A percentile compares a stretch with the other conserved stretches of the same genome.
These are phyloP conservation scores for Podaxis sp. DNA, from an alignment of 768 basidiomycete species.

Conservation along the genomic window DNA sequence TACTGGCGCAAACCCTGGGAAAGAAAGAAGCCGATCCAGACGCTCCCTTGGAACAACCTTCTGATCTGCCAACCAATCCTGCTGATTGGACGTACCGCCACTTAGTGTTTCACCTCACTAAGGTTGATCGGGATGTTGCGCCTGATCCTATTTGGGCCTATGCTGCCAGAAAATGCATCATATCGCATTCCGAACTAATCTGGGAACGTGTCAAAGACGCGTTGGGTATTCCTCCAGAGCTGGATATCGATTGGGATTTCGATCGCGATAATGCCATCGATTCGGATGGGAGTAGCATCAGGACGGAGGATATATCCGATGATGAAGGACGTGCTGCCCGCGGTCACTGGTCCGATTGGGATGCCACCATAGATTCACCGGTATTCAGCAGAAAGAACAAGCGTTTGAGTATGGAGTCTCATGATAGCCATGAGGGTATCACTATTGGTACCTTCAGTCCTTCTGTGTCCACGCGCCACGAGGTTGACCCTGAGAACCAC, in stretches of 20 bases:
- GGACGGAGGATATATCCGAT: slow-evolving; percentile 41
- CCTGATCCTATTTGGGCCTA: slow-evolving; percentile 75
- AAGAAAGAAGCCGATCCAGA: slow-evolving; percentile 16
- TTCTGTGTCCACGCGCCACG: slow-evolving; percentile 13
- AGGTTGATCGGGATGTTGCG: slow-evolving; percentile 56
- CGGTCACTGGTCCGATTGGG: slow-evolving; percentile 46
- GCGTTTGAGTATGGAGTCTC: slow-evolving; percentile 22
- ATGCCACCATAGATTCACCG: slow-evolving; percentile 44
- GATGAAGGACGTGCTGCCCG: slow-evolving; percentile 36
- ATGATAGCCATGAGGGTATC: slow-evolving; percentile 15
- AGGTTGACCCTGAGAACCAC: slow-evolving; percentile 10
- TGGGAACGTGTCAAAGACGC: slow-evolving; percentile 92
- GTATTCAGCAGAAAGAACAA: slow-evolving; percentile 24
- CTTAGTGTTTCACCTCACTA: slow-evolving; percentile 66
- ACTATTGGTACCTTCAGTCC: slow-evolving; percentile 22
- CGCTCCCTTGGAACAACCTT: slow-evolving; percentile 11
- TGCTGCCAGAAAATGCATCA: slow-evolving; percentile 71
- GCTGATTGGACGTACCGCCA: slow-evolving; percentile 70
- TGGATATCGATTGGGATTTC: slow-evolving; percentile 59
- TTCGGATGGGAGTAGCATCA: slow-evolving; percentile 17
- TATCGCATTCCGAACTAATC: slow-evolving; percentile 76
- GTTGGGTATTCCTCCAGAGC: slow-evolving; percentile 82
- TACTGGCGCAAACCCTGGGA: slow-evolving; percentile 71
- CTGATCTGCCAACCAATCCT: slow-evolving; percentile 51
- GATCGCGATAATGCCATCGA: slow-evolving; percentile 1